phyloP scores from a whole-genome alignment of 2,329 filamentous ascomycete species.

The Xylariaceae sp. region DNA sequence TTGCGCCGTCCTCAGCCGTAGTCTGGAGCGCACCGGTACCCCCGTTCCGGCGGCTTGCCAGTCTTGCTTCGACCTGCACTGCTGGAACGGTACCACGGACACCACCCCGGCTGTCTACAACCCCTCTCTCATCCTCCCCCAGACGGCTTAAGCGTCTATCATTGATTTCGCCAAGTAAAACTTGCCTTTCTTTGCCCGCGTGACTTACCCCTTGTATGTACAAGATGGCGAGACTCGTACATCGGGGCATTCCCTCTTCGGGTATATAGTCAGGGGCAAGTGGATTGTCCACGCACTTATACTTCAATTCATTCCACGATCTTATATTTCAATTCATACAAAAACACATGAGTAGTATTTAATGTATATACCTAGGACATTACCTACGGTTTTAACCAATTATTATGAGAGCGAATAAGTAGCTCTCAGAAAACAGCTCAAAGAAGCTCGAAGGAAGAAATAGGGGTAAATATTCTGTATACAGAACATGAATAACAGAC shows the following conservation, averaged over 20 bases:
- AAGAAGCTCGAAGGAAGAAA: neutral
- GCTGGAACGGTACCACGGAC: conserved; percentile 74
- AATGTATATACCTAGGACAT: neutral
- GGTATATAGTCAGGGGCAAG: too few species aligned
- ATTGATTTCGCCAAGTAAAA: too few species aligned
- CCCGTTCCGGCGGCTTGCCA: conserved; percentile 65
- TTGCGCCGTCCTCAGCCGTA: conserved; percentile 78
- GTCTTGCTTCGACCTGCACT: conserved; percentile 75
- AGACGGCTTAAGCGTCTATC: neutral
- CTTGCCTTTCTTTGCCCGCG: too few species aligned
- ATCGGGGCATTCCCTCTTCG: too few species aligned
- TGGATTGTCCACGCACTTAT: neutral
- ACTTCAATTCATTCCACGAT: neutral
- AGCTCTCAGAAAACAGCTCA: neutral
- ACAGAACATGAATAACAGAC: neutral
- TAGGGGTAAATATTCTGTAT: neutral
- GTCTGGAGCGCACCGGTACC: conserved; percentile 65
- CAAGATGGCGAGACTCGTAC: too few species aligned
- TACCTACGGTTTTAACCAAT: neutral
- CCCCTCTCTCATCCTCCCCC: conserved; percentile 31
- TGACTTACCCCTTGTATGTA: too few species aligned
- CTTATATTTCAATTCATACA: too few species aligned
- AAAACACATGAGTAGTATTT: neutral
- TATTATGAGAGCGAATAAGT: neutral
- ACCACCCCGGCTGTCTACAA: conserved; percentile 35